phyloP scores from a whole-genome alignment of 1,284 basidiomycete species.

The Puccinia hordei region DNA sequence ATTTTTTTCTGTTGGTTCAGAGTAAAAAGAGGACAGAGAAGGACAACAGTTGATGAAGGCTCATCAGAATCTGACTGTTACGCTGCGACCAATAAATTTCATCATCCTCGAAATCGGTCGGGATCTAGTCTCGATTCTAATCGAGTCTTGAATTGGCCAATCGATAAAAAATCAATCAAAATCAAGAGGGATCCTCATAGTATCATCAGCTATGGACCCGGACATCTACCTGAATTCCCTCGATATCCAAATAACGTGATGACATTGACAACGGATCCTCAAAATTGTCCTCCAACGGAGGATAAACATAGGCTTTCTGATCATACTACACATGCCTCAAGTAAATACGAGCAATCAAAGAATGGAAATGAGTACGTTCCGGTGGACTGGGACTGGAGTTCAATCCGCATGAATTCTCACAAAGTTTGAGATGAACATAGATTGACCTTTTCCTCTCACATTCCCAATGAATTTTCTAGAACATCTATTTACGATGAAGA shows the following conservation, averaged over 20 bases:
- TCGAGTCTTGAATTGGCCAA: conserved; percentile 6
- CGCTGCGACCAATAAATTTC: neutral
- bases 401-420: too few species aligned
- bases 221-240: neutral
- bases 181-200: conserved; percentile 12
- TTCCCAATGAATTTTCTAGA: neutral
- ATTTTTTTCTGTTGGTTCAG: neutral
- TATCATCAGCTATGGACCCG: conserved; percentile 6
- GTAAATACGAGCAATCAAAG: neutral
- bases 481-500: neutral
- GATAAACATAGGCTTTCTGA: neutral
- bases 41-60: neutral
- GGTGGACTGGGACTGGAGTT: too few species aligned
- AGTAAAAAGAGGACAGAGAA: neutral
- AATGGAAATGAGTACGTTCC: neutral
- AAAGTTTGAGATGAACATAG: neutral
- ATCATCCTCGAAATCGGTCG: neutral
- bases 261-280: neutral
- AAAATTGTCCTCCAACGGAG: neutral
- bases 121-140: neutral
- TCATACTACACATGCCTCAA: neutral
- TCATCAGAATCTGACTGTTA: neutral
- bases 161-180: conserved; percentile 30
- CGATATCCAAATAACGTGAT: neutral
- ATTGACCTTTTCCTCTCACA: too few species aligned